Conservation (phyloP, 2,329 filamentous ascomycete genomes). For the Xylariaceae sp. region DNA sequence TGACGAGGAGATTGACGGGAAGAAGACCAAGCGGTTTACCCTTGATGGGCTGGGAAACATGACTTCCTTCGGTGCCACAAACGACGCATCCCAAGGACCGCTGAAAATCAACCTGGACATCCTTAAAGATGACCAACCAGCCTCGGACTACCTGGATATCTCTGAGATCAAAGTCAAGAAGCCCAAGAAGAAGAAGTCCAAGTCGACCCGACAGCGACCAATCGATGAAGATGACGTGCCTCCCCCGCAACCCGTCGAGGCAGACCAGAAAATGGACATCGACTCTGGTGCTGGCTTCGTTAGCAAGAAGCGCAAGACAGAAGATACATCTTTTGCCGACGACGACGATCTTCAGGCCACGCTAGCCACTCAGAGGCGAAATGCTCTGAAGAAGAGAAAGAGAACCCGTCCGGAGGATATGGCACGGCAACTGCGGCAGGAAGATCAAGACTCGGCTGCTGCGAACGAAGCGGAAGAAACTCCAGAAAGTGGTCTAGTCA, state of each 20-base stretch:
- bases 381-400: constrained; percentile 86
- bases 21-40: constrained; percentile 82
- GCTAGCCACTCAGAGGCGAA: constrained; percentile 72
- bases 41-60: constrained; percentile 69
- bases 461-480: constrained; percentile 36
- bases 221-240: constrained; percentile 57
- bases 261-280: constrained; percentile 63
- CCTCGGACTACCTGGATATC: constrained; percentile 82
- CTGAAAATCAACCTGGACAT: constrained; percentile 69
- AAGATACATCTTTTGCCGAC: constrained; percentile 68
- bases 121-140: constrained; percentile 51
- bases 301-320: constrained; percentile 55
- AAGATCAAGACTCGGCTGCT: constrained; percentile 44
- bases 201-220: constrained; percentile 62
- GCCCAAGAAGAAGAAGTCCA: constrained; percentile 83
- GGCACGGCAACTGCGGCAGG: constrained; percentile 67
- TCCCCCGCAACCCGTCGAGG: constrained; percentile 29
- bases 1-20: constrained; percentile 88
- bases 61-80: constrained; percentile 35
- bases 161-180: constrained; percentile 91
- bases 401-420: constrained; percentile 80
- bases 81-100: constrained; percentile 43
- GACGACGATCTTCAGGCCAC: constrained; percentile 89
- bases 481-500: constrained; percentile 60
- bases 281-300: constrained; percentile 47